Conservation (phyloP, 2,329 filamentous ascomycete genomes). For the Cladophialophora yegresii region DNA sequence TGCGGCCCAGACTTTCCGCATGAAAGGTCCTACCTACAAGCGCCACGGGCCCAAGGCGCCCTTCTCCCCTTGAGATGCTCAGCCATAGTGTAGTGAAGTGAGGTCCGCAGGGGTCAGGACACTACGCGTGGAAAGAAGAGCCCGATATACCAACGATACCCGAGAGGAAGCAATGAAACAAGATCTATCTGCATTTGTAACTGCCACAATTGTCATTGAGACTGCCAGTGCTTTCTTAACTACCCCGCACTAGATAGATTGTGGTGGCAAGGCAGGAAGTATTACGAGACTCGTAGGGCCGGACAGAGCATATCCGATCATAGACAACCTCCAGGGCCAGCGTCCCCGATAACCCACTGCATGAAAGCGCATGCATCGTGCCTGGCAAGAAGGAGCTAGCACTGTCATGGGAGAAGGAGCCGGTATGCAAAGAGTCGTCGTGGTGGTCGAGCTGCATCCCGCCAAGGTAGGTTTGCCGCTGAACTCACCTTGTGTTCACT, state of each 20-base stretch:
- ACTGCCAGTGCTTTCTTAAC: neutral
- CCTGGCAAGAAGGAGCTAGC: neutral
- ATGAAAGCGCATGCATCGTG: neutral
- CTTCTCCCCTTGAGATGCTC: neutral
- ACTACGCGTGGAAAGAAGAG: neutral
- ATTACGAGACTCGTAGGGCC: neutral
- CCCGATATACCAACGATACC: constrained; percentile 1
- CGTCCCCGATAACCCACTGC: neutral
- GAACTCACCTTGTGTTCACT: neutral
- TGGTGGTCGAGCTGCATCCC: neutral
- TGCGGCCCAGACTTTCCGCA: neutral
- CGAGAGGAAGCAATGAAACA: neutral
- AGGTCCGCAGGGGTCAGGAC: neutral
- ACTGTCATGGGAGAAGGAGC: neutral
- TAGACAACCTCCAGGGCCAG: neutral
- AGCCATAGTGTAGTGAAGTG: neutral
- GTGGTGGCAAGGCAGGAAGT: neutral
- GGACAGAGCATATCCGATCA: neutral
- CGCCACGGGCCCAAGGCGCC: neutral
- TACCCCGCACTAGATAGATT: neutral
- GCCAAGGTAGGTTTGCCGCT: neutral
- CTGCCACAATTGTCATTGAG: neutral
- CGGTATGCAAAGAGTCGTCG: neutral
- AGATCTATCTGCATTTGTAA: neutral
- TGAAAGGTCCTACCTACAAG: neutral